A percentile compares a stretch with the other conserved stretches of the same genome.
These are phyloP conservation scores for Nitzschia sp. DNA, from an alignment of 108 stramenopile genomes.

Conservation along the genomic window DNA sequence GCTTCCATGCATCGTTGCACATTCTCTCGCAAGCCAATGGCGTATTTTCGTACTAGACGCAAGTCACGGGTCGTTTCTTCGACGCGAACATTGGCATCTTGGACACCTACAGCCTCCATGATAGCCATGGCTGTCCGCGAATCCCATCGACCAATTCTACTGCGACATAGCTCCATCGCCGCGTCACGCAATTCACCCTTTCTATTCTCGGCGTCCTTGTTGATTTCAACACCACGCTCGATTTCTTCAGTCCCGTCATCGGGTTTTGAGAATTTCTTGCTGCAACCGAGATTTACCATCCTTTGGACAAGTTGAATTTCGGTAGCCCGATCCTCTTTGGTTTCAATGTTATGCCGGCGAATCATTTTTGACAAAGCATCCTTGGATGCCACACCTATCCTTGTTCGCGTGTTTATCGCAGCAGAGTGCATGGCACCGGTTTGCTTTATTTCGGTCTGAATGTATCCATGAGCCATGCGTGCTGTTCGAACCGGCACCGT, in stretches of 20 bases:
- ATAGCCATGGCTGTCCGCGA: conserved; percentile 63
- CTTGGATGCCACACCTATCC: conserved; percentile 47
- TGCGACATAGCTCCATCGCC: conserved; percentile 44
- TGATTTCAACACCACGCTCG: conserved; percentile 36
- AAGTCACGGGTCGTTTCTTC: conserved; percentile 82
- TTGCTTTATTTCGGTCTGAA: conserved; percentile 66
- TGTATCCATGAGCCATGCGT: conserved; percentile 76
- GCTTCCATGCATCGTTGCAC: conserved; percentile 65
- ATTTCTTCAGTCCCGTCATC: conserved; percentile 35
- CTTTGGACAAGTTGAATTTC: conserved; percentile 65
- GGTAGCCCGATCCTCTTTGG: conserved; percentile 53
- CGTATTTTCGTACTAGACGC: conserved; percentile 69
- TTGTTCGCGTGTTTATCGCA: conserved; percentile 51
- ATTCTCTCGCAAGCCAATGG: conserved; percentile 70
- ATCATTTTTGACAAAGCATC: conserved; percentile 59
- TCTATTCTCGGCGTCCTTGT: conserved; percentile 17
- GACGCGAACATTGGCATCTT: conserved; percentile 73
- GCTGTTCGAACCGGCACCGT: conserved; percentile 62
- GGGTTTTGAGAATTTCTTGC: conserved; percentile 31
- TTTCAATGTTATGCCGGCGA: conserved; percentile 54
- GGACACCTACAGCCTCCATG: conserved; percentile 73
- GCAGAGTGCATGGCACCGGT: conserved; percentile 53
- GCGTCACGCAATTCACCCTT: conserved; percentile 22
- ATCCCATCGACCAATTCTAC: conserved; percentile 76
- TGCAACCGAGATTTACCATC: conserved; percentile 61